Evolutionary conservation across 495 filamentous ascomycete species (phyloP).

Genomic region (Lophiostoma macrostomum): DNA sequence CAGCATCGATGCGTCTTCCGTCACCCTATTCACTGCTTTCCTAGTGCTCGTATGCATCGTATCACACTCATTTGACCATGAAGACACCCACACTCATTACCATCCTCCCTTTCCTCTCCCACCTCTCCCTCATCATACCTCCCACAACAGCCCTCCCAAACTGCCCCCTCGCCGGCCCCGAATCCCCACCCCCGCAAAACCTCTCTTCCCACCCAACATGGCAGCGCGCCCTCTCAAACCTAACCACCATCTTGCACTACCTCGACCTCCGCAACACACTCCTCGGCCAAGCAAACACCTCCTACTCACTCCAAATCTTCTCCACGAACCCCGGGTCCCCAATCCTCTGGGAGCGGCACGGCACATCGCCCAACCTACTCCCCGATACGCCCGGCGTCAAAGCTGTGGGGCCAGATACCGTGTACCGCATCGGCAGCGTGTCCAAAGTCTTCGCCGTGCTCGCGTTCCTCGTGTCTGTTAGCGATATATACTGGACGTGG

Average conservation of each 20-base stretch:
- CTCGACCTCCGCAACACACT: conserved; percentile 10
- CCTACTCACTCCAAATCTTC: conserved; percentile 7
- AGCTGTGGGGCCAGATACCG: conserved; percentile 39
- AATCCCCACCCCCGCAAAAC: conserved; percentile 7
- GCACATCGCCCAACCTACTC: conserved; percentile 3
- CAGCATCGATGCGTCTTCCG: too few relatives aligned
- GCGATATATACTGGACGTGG: conserved; percentile 44
- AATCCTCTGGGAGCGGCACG: conserved; percentile 2
- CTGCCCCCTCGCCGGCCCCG: conserved; percentile 9
- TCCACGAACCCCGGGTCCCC: conserved; percentile 5
- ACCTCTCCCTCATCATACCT: too few relatives aligned
- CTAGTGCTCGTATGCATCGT: too few relatives aligned
- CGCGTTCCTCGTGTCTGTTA: conserved; percentile 46
- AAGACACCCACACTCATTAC: too few relatives aligned
- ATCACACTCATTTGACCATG: too few relatives aligned
- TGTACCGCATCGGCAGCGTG: conserved; percentile 50
- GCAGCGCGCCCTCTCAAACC: conserved; percentile 1
- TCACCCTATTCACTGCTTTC: too few relatives aligned
- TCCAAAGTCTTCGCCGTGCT: conserved; percentile 51
- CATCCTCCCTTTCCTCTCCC: too few relatives aligned
- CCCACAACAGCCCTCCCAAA: too few relatives aligned
- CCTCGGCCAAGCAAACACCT: conserved; percentile 1
- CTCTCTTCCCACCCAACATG: conserved; percentile 5
- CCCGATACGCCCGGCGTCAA: conserved; percentile 1
- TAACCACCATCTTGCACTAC: conserved; percentile 6